phyloP scores from a whole-genome alignment of 2,329 filamentous ascomycete genomes.

The Ophiostoma montium region DNA sequence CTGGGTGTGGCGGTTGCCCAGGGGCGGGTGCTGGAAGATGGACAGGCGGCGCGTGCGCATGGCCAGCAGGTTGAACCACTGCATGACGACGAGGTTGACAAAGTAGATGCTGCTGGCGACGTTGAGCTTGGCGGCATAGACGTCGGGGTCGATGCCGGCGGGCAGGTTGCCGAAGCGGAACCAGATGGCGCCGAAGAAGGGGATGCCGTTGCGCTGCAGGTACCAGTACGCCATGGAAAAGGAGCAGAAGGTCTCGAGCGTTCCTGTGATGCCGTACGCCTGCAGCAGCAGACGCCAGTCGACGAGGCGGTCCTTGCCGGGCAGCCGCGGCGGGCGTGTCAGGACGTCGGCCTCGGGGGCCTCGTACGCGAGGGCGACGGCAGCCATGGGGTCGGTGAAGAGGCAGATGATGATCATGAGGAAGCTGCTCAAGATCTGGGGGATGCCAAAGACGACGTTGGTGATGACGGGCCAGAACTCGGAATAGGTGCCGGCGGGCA shows the following conservation, averaged over 20 bases:
- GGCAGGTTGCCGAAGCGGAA: constrained; percentile 49
- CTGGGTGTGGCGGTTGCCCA: constrained; percentile 48
- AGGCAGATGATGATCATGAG: constrained; percentile 59
- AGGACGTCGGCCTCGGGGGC: constrained; percentile 64
- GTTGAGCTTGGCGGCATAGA: constrained; percentile 41
- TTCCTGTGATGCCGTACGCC: constrained; percentile 56
- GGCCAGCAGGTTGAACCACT: constrained; percentile 63
- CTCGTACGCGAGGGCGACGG: constrained; percentile 63
- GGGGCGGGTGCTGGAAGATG: constrained; percentile 58
- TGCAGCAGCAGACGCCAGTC: constrained; percentile 60
- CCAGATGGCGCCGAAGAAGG: constrained; percentile 43
- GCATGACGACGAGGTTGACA: constrained; percentile 68
- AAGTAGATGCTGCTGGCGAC: constrained; percentile 64
- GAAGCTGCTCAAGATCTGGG: constrained; percentile 59
- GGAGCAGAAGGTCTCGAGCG: constrained; percentile 44
- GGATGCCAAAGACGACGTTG: constrained; percentile 56
- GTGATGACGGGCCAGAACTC: constrained; percentile 67
- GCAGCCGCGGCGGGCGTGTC: constrained; percentile 50
- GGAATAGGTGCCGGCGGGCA: constrained; percentile 59
- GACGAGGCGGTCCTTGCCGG: constrained; percentile 57
- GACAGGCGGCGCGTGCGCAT: constrained; percentile 50
- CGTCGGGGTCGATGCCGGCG: constrained; percentile 35
- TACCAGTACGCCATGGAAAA: constrained; percentile 58
- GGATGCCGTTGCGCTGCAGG: constrained; percentile 45
- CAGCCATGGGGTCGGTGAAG: constrained; percentile 63